phyloP scores from a whole-genome alignment of 352 stramenopile species.

The Stramenopiles sp. region DNA sequence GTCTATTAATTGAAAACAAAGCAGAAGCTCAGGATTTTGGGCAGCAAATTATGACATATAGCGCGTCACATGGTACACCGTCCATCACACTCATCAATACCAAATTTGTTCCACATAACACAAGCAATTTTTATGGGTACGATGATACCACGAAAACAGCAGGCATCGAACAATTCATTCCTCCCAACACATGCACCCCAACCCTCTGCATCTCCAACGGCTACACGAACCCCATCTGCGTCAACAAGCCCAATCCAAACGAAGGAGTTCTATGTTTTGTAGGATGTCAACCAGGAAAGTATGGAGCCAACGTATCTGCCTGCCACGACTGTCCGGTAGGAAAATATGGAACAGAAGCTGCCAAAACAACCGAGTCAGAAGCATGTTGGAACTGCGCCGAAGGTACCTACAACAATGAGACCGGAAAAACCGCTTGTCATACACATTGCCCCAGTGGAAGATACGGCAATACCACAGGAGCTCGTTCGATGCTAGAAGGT shows the following conservation, averaged over 20 bases:
- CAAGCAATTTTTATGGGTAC: conserved; percentile 5
- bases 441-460: background rate
- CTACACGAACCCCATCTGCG: conserved; percentile 3
- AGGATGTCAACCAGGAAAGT: conserved; percentile 3
- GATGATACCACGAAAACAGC: no score
- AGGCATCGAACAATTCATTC: no score
- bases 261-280: conserved; percentile 5
- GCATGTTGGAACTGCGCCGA: background rate
- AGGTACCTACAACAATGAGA: background rate
- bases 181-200: conserved; percentile 4
- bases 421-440: background rate
- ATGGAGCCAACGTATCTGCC: conserved; percentile 5
- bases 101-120: background rate
- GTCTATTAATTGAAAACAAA: conserved; percentile 5
- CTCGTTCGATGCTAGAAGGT: background rate
- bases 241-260: background rate
- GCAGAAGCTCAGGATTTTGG: background rate
- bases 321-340: background rate
- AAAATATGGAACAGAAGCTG: background rate
- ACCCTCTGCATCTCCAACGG: background rate
- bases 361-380: background rate
- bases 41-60: background rate
- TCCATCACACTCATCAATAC: conserved; percentile 6
- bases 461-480: background rate
- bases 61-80: background rate